Base-by-base conservation (phyloP, 768 basidiomycete genomes). In the Tricholoma hemisulphureum region DNA sequence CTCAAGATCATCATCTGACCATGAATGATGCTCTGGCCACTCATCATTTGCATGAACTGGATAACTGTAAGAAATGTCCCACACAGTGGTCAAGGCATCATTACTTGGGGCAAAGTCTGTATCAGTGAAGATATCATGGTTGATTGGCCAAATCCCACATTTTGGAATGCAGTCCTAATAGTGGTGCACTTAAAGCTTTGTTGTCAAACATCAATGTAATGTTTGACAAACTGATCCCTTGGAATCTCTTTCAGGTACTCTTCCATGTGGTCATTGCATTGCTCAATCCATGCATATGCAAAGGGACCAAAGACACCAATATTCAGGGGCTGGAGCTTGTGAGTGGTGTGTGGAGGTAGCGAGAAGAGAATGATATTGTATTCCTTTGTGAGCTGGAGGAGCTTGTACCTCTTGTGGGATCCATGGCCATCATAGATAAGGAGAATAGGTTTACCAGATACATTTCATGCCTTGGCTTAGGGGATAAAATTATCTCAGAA, bases 391-490 rank as follows among this genome's bases (percentile, higher is more conserved):
- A 70, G 55, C n/a, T n/a, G n/a, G n/a, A n/a, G n/a, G n/a, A n/a
- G n/a, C n/a, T n/a, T n/a, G n/a, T n/a, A n/a, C n/a, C 63, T 68
- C 32, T 58, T 56, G 60, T 83, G 80, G 0, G 78, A 81, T 34
- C 68, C 69, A 65, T 81, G 80, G 1, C 79, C 77, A n/a, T n/a
- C n/a, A n/a, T n/a, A n/a, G n/a, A 79, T 72, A 18, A 82, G 73
- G 0, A 80, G 54, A 31, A 78, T 74, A 6, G 61, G 64, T 20
- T 70, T 68, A 16, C 64, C 65, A 1, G 64, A 60, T 1, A 20
- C 61, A 28, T 71, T 70, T 9, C 57, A 63, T 7, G 61, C 66
- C 14, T 35, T n/a, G n/a, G n/a, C n/a, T n/a, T n/a, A n/a, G n/a
- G n/a, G n/a, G n/a, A n/a, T n/a, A n/a, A n/a, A n/a, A n/a, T n/a